phyloP scores from a whole-genome alignment of 2,329 filamentous ascomycete genomes.

The Alternaria tenuissima region DNA sequence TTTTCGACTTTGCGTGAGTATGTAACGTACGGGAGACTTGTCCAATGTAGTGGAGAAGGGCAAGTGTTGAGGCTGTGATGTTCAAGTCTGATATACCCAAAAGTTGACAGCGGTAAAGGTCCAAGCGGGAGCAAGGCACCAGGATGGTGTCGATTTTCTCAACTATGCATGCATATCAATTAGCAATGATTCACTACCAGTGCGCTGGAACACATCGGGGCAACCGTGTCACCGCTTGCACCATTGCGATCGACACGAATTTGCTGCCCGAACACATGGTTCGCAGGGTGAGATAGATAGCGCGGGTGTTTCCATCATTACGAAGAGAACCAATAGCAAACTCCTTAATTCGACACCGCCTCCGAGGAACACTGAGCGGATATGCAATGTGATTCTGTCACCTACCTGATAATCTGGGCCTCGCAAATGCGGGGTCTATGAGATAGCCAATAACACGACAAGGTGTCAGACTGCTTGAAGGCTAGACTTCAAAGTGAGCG shows the following conservation, averaged over 20 bases:
- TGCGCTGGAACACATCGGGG: neutral
- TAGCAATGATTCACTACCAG: conserved; percentile 11
- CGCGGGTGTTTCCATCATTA: neutral
- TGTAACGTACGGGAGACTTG: neutral
- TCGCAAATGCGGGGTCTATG: neutral
- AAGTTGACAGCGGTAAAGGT: neutral
- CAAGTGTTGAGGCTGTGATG: neutral
- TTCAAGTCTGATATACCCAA: neutral
- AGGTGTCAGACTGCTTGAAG: neutral
- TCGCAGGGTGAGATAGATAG: neutral
- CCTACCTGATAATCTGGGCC: conserved; percentile 17
- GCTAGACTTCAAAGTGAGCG: neutral
- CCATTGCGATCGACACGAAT: neutral
- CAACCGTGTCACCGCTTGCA: conserved; percentile 6
- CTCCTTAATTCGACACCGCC: conserved; percentile 21
- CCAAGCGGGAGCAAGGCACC: conserved; percentile 1
- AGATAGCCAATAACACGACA: neutral
- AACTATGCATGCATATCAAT: neutral
- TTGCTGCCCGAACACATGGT: conserved; percentile 10
- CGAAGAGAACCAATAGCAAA: conserved; percentile 12
- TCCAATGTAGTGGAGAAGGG: neutral
- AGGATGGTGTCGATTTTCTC: neutral
- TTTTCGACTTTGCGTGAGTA: neutral
- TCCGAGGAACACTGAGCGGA: conserved; percentile 5
- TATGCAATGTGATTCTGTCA: conserved; percentile 8